Evolutionary conservation across 306 rosid species (phyloP), one percentile per base, ranked within the genome.

Genomic region (Cicer chorassanicum): DNA sequence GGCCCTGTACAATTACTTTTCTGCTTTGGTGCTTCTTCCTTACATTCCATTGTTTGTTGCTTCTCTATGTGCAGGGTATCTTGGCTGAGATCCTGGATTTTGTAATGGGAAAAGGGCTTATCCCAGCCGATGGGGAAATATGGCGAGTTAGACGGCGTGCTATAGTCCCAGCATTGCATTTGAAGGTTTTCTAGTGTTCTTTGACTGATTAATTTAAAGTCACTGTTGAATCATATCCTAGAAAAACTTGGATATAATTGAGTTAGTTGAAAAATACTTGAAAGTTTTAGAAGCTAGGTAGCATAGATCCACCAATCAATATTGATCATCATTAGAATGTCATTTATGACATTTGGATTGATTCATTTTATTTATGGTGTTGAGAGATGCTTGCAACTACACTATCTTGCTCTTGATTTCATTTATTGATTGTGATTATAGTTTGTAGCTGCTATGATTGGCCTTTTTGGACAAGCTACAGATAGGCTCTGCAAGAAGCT

Each of bases 21-120:
- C 46, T 54, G 15, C 72, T 62, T 9, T 42, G 29, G 18, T 38
- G 24, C 68, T 51, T 78, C 44, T 64, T 49, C 71, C 51, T 56
- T 61, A 6, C 45, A 18, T 56, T 61, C 4, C 45, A 18, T 59
- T 40, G 49, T 34, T 65, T 56, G 51, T 57, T 61, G 57, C 70
- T 51, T 76, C 64, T 84, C 53, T 54, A 68, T 53, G 56, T 75
- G 74, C 93, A 94, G 99, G 99, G 99, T 45, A 91, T 94, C 80
- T 84, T 94, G 89, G 99, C 99, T 66, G 99, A 94, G 88, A 94
- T 94, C 73, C 85, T 94, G 7, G 93, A 94, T 6, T 94, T 94
- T 78, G 99, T 94, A 60, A 94, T 94, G 99, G 99, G 99, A 59
- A 94, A 84, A 73, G 99, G 99, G 61, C 97, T 94, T 60, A 94